Evolutionary conservation across 805 yeast species (phyloP).

Genomic region (Yamadazyma paraphyllophila): DNA sequence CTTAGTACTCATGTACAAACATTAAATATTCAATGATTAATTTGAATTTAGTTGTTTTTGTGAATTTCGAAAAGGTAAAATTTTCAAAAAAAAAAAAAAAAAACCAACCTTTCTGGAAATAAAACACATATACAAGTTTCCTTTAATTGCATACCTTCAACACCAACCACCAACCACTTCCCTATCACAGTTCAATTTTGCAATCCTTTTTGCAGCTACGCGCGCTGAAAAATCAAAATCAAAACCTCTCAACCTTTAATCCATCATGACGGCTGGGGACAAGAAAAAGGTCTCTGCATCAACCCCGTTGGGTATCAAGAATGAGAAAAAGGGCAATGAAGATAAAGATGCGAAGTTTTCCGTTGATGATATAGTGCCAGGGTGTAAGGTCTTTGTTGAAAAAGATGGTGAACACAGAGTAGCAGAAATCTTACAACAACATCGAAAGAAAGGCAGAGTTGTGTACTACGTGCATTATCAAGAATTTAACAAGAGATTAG

Average conservation of each 20-base stretch:
- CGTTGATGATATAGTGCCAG: constrained; percentile 57
- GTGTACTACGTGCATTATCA: constrained; percentile 91
- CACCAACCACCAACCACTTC: too few relatives aligned
- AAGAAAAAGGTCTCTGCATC: constrained; percentile 5
- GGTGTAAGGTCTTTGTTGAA: constrained; percentile 77
- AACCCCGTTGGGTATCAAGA: constrained; percentile 10
- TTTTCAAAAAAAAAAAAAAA: too few relatives aligned
- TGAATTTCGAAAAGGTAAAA: too few relatives aligned
- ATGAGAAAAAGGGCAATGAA: constrained; percentile 4
- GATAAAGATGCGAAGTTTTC: constrained; percentile 18
- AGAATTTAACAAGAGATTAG: constrained; percentile 92
- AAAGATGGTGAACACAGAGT: constrained; percentile 78
- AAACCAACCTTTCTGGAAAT: too few relatives aligned
- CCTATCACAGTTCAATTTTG: too few relatives aligned
- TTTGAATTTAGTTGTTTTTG: too few relatives aligned
- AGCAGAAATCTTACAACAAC: constrained; percentile 83
- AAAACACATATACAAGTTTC: too few relatives aligned
- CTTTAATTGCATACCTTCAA: too few relatives aligned
- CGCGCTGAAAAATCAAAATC: too few relatives aligned
- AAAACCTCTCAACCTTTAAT: not conserved
- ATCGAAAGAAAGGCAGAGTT: constrained; percentile 69
- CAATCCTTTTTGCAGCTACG: too few relatives aligned
- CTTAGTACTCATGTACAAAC: too few relatives aligned
- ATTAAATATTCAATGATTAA: too few relatives aligned
- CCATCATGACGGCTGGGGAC: not conserved